Percentiles rank a stretch among this genome's conserved stretches.
phyloP scores from a whole-genome alignment of 1,284 basidiomycete genomes.

The Pyrrhoderma lamaoense region DNA sequence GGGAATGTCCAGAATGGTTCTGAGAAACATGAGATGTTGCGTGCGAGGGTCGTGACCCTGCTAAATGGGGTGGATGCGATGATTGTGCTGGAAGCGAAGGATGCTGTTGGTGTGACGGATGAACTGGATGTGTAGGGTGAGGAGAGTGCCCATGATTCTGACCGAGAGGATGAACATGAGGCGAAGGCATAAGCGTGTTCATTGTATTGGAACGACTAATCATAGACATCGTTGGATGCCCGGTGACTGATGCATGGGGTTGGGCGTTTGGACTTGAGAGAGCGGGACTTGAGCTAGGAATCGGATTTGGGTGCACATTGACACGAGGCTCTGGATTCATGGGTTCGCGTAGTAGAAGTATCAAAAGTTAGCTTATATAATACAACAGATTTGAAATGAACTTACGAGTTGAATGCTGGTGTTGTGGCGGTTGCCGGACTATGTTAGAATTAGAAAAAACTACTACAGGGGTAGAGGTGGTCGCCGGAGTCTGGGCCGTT shows the following conservation, averaged over 20 bases:
- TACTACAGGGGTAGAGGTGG: constrained; percentile 2
- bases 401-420: constrained; percentile 7
- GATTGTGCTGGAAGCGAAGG: not conserved
- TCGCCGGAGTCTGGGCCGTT: not conserved
- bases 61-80: not conserved
- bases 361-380: too few relatives aligned
- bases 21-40: not conserved
- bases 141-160: not conserved
- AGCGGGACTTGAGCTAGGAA: not conserved
- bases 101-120: constrained; percentile 3
- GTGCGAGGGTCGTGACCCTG: not conserved
- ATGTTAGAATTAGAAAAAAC: too few relatives aligned
- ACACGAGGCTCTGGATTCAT: not conserved
- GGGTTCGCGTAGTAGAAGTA: not conserved
- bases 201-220: too few relatives aligned
- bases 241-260: not conserved
- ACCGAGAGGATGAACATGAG: too few relatives aligned
- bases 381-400: not conserved
- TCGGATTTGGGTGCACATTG: not conserved
- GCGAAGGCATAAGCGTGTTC: too few relatives aligned
- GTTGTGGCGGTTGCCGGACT: too few relatives aligned
- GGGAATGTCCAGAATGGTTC: not conserved
- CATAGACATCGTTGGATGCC: not conserved
- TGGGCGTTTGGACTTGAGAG: not conserved
- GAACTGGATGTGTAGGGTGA: not conserved